These are phyloP conservation scores for Clonostachys rosea DNA, from an alignment of 2,329 filamentous ascomycete genomes.

Conservation along the genomic window DNA sequence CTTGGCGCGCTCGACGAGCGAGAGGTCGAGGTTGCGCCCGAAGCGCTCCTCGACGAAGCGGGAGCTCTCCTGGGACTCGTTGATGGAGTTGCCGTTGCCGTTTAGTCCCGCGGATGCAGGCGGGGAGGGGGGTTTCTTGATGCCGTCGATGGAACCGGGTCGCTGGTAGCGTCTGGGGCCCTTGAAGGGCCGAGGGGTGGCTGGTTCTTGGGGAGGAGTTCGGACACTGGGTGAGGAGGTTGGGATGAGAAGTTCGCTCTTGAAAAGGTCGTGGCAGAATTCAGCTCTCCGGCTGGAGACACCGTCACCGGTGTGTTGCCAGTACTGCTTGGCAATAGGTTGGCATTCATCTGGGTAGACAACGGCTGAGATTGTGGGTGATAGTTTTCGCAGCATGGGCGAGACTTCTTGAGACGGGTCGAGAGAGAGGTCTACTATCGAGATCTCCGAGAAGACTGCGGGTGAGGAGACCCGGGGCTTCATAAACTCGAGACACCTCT, in stretches of 20 bases:
- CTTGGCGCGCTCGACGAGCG: conserved; percentile 76
- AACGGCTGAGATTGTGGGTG: conserved; percentile 63
- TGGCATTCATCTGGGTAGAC: conserved; percentile 65
- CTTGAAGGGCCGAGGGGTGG: conserved; percentile 43
- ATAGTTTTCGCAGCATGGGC: conserved; percentile 46
- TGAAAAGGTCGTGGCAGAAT: conserved; percentile 75
- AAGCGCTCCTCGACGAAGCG: conserved; percentile 92
- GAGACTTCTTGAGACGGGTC: conserved; percentile 46
- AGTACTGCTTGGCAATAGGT: conserved; percentile 82
- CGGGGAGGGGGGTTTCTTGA: conserved; percentile 8
- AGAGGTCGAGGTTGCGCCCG: conserved; percentile 81
- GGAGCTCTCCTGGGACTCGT: conserved; percentile 59
- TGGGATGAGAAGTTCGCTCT: conserved; percentile 55
- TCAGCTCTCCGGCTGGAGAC: conserved; percentile 88
- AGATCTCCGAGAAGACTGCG: conserved; percentile 40
- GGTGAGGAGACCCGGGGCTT: conserved; percentile 50
- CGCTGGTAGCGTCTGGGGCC: conserved; percentile 80
- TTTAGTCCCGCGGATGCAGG: conserved; percentile 4
- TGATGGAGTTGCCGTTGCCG: conserved; percentile 6
- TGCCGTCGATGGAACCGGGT: conserved; percentile 31
- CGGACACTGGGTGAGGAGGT: conserved; percentile 5
- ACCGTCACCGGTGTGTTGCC: conserved; percentile 94
- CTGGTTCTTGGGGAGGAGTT: conserved; percentile 8
- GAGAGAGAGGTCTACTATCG: conserved; percentile 59
- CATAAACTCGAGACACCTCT: conserved; percentile 72